phyloP scores from a whole-genome alignment of 108 stramenopile species.

The Bacterosira constricta region DNA sequence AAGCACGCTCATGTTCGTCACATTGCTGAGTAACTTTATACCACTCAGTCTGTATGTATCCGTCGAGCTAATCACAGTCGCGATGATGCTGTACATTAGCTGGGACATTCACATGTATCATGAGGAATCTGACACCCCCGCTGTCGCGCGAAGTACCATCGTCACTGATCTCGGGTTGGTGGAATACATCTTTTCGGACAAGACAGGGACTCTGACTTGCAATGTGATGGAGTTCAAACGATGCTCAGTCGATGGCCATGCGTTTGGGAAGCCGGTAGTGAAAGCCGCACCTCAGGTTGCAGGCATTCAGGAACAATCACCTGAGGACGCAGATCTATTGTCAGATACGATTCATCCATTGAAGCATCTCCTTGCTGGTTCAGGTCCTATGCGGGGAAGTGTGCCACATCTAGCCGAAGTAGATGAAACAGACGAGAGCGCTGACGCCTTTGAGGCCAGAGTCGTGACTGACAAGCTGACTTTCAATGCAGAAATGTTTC shows the following conservation, averaged over 20 bases:
- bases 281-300: constrained; percentile 45
- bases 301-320: constrained; percentile 18
- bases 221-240: constrained; percentile 98
- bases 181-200: constrained; percentile 95
- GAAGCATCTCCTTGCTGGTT: constrained; percentile 62
- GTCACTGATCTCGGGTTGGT: constrained; percentile 95
- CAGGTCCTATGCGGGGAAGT: too few relatives aligned
- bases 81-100: constrained; percentile 77
- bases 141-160: constrained; percentile 80
- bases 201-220: constrained; percentile 97
- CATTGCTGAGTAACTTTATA: constrained; percentile 87
- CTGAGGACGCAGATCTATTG: constrained; percentile 16
- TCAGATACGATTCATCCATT: constrained; percentile 53
- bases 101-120: constrained; percentile 92
- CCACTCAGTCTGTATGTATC: constrained; percentile 93
- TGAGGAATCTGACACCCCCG: constrained; percentile 84
- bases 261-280: constrained; percentile 86
- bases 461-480: constrained; percentile 43
- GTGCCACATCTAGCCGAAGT: not conserved
- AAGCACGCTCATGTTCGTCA: constrained; percentile 76
- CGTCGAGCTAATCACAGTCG: constrained; percentile 76
- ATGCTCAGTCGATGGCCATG: constrained; percentile 87
- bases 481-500: constrained; percentile 90
- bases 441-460: not conserved
- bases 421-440: not conserved